Conservation (phyloP, 805 yeast genomes). For the Sugiyamaella americana region DNA sequence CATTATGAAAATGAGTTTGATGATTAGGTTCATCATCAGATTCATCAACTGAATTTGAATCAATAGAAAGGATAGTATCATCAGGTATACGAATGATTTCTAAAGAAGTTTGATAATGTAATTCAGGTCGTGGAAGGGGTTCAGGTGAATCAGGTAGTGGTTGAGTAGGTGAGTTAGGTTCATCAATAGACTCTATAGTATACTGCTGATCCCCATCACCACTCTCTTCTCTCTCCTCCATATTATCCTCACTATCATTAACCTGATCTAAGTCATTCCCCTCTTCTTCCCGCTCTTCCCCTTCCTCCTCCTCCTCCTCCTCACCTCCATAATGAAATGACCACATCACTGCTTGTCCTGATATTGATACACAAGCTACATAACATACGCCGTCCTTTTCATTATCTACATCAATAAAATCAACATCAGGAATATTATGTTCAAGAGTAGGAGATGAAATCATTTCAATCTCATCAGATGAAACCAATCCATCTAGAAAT, state of each 20-base stretch:
- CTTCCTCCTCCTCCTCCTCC: background rate
- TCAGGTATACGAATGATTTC: background rate
- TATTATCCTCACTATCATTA: background rate
- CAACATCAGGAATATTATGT: constrained; percentile 53
- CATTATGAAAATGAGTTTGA: constrained; percentile 5
- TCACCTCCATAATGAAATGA: constrained; percentile 13
- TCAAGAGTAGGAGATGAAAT: constrained; percentile 39
- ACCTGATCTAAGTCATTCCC: too few species aligned
- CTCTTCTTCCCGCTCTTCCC: background rate
- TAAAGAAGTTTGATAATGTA: too few species aligned
- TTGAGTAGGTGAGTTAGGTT: too few species aligned
- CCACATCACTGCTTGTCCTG: constrained; percentile 32
- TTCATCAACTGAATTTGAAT: background rate
- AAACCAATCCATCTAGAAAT: constrained; percentile 25
- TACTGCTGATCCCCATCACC: background rate
- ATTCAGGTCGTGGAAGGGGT: too few species aligned
- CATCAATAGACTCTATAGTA: background rate
- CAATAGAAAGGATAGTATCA: background rate
- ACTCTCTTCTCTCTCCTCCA: background rate
- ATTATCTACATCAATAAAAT: constrained; percentile 31
- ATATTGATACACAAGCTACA: constrained; percentile 41
- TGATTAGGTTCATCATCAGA: background rate
- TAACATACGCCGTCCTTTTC: constrained; percentile 23
- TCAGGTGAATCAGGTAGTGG: background rate
- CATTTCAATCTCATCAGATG: constrained; percentile 16